These are phyloP conservation scores for Ramaria sp. DNA, from an alignment of 768 basidiomycete genomes.

Conservation along the genomic window DNA sequence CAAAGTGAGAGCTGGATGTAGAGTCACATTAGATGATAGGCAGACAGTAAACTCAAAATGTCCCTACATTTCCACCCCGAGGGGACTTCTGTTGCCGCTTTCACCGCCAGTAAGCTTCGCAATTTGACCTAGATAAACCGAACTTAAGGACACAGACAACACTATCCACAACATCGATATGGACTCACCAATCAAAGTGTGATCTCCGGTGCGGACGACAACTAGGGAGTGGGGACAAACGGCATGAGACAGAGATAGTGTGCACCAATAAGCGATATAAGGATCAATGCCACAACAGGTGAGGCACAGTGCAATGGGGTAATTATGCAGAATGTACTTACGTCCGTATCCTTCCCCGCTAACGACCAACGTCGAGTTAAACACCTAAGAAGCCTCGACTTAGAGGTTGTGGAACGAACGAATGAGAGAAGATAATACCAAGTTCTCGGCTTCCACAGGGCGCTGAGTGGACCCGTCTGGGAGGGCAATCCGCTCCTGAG, in stretches of 20 bases:
- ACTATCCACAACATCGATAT: not conserved
- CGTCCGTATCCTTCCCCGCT: slow-evolving; percentile 66
- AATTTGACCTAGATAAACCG: slow-evolving; percentile 42
- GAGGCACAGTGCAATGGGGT: not conserved
- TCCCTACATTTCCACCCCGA: slow-evolving; percentile 53
- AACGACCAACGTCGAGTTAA: slow-evolving; percentile 58
- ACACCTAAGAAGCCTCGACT: slow-evolving; percentile 31
- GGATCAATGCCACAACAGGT: not conserved
- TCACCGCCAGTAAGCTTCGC: slow-evolving; percentile 56
- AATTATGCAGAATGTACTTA: slow-evolving; percentile 20
- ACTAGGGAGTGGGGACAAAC: slow-evolving; percentile 23
- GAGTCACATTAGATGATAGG: slow-evolving; percentile 3
- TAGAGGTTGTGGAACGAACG: not conserved
- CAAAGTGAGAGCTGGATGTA: slow-evolving; percentile 41
- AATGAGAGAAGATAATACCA: slow-evolving; percentile 26
- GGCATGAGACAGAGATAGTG: not conserved
- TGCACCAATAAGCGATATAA: not conserved
- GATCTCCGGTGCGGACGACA: slow-evolving; percentile 56
- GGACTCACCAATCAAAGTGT: slow-evolving; percentile 46
- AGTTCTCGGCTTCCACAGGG: slow-evolving; percentile 54
- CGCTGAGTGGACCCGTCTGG: slow-evolving; percentile 35
- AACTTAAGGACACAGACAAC: not conserved
- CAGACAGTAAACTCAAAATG: not conserved
- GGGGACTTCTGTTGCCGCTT: slow-evolving; percentile 50
- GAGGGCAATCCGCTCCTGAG: slow-evolving; percentile 44